These are phyloP conservation scores for Penicillium steckii DNA, from an alignment of 495 filamentous ascomycete genomes.

Conservation along the genomic window DNA sequence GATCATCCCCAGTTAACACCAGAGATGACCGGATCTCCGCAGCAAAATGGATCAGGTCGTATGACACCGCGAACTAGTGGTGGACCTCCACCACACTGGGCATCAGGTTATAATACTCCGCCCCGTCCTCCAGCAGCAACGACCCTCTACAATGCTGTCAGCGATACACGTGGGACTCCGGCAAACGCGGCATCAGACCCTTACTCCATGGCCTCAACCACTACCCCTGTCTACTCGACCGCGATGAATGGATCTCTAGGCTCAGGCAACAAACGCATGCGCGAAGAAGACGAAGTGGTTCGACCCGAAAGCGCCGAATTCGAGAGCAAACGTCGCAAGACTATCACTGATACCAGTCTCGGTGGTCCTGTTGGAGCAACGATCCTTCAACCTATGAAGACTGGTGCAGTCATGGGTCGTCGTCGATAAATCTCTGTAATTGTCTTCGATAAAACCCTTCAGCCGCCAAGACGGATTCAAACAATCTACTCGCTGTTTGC, in stretches of 20 bases:
- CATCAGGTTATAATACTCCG: conserved; percentile 75
- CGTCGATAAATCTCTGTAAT: conserved; percentile 28
- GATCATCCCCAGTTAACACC: conserved; percentile 82
- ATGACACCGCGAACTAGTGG: conserved; percentile 80
- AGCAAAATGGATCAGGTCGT: conserved; percentile 80
- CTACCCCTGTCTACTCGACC: conserved; percentile 54
- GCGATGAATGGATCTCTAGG: conserved; percentile 65
- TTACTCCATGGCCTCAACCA: conserved; percentile 58
- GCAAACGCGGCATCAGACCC: conserved; percentile 68
- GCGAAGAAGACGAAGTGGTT: conserved; percentile 71
- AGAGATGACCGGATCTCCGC: conserved; percentile 86
- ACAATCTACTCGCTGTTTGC: no score
- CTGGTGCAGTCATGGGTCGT: conserved; percentile 37
- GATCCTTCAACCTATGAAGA: conserved; percentile 45
- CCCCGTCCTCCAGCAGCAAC: conserved; percentile 70
- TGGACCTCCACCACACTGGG: conserved; percentile 69
- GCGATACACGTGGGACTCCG: conserved; percentile 69
- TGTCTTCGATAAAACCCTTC: conserved; percentile 3
- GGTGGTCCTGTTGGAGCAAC: conserved; percentile 45
- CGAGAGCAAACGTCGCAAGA: conserved; percentile 82
- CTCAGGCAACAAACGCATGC: conserved; percentile 71
- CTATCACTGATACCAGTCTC: conserved; percentile 60
- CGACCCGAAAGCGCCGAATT: conserved; percentile 70
- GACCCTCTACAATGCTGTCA: conserved; percentile 88
- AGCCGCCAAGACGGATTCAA: no score